These are phyloP conservation scores for Beta vulgaris DNA, from an alignment of 148 eudicot species.

Conservation along the genomic window DNA sequence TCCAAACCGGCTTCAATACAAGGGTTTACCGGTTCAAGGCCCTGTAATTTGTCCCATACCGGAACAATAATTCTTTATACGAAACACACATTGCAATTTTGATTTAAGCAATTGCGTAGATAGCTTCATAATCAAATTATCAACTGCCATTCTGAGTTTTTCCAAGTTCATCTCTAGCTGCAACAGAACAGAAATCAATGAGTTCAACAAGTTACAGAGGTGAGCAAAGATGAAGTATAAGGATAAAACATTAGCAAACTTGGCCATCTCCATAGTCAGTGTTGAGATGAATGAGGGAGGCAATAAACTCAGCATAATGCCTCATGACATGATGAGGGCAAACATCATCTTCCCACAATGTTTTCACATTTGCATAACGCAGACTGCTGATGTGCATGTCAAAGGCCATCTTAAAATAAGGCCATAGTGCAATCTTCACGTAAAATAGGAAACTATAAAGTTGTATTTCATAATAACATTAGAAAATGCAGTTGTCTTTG, in stretches of 20 bases:
- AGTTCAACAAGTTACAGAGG: conserved; percentile 5
- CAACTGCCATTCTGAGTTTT: conserved; percentile 84
- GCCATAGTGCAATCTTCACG: conserved; percentile 95
- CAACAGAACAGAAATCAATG: conserved; percentile 22
- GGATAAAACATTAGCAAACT: conserved; percentile 39
- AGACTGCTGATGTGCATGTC: conserved; percentile 94
- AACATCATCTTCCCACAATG: conserved; percentile 98
- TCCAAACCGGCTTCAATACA: too few species aligned
- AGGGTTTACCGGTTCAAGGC: too few species aligned
- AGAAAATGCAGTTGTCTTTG: background rate
- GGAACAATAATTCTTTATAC: conserved; percentile 92
- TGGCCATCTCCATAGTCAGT: conserved; percentile 97
- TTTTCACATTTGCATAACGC: conserved; percentile 78
- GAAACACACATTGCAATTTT: conserved; percentile 79
- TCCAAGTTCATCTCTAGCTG: conserved; percentile 97
- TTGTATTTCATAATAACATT: background rate
- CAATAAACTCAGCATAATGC: conserved; percentile 96
- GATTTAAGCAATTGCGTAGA: conserved; percentile 69
- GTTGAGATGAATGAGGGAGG: conserved; percentile 90
- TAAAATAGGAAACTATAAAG: background rate
- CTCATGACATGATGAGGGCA: conserved; percentile 96
- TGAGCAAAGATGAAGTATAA: background rate
- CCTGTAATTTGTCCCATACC: too few species aligned
- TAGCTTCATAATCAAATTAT: conserved; percentile 86
- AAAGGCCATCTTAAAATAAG: conserved; percentile 95